phyloP scores from a whole-genome alignment of 495 filamentous ascomycete genomes.

The Trypethelium eluteriae region DNA sequence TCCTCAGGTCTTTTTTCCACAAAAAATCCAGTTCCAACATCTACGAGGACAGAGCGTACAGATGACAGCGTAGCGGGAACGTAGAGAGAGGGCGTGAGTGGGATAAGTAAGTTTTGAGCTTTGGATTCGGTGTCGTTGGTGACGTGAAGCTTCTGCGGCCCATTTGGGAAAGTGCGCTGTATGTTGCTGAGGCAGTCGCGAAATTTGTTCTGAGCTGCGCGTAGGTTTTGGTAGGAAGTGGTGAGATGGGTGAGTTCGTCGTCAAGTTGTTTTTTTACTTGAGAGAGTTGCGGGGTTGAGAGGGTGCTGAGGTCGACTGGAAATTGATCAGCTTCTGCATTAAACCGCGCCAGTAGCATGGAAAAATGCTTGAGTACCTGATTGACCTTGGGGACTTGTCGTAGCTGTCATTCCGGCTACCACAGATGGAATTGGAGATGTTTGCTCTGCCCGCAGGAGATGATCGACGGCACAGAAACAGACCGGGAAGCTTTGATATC shows the following conservation, averaged over 20 bases:
- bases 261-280: slow-evolving; percentile 89
- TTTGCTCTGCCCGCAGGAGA: background rate
- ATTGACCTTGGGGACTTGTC: background rate
- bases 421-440: background rate
- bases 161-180: slow-evolving; percentile 7
- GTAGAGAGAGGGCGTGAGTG: slow-evolving; percentile 87
- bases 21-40: slow-evolving; percentile 94
- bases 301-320: slow-evolving; percentile 59
- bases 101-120: slow-evolving; percentile 62
- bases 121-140: background rate
- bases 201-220: slow-evolving; percentile 84
- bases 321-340: background rate
- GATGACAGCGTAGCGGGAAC: slow-evolving; percentile 74
- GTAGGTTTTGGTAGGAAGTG: slow-evolving; percentile 76
- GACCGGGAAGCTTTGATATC: background rate
- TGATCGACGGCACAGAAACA: background rate
- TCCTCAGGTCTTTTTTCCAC: slow-evolving; percentile 83
- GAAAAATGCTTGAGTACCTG: background rate
- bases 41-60: slow-evolving; percentile 77
- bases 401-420: background rate
- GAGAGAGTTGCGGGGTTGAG: slow-evolving; percentile 48
- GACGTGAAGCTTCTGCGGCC: background rate
- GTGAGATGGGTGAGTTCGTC: slow-evolving; percentile 91
- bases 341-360: background rate
- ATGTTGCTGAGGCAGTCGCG: slow-evolving; percentile 75